A percentile compares a stretch with the other conserved stretches of the same genome.
phyloP scores from a whole-genome alignment of 1,139 yeast species.

The Taphrina confusa region DNA sequence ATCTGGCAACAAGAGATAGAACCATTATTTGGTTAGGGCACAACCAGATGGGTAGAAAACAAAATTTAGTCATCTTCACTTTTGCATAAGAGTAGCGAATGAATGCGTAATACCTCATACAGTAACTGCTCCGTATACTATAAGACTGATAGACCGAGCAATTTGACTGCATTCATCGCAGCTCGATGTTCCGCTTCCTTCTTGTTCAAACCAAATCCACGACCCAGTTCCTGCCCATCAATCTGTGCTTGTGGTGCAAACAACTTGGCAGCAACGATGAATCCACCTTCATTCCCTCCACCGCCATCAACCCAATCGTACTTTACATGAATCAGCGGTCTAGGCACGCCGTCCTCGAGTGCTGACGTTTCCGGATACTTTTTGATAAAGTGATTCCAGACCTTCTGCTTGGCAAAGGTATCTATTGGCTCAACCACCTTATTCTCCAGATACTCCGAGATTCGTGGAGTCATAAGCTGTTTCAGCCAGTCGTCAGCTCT shows the following conservation, averaged over 20 bases:
- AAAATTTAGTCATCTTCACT: too few species aligned
- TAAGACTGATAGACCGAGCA: slow-evolving; percentile 10
- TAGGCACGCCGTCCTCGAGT: neutral
- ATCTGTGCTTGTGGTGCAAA: slow-evolving; percentile 45
- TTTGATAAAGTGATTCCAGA: slow-evolving; percentile 78
- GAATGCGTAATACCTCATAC: too few species aligned
- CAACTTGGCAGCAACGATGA: slow-evolving; percentile 61
- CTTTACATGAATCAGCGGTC: slow-evolving; percentile 41
- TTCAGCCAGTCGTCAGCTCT: slow-evolving; percentile 57
- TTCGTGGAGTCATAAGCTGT: slow-evolving; percentile 56
- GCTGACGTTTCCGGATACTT: slow-evolving; percentile 61
- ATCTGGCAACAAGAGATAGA: neutral
- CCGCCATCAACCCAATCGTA: slow-evolving; percentile 61
- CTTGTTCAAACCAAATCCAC: slow-evolving; percentile 59
- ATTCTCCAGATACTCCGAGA: slow-evolving; percentile 47
- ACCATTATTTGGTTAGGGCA: too few species aligned
- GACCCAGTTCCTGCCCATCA: slow-evolving; percentile 56
- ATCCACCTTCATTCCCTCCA: slow-evolving; percentile 55
- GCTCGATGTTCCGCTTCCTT: slow-evolving; percentile 74
- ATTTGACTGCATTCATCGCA: slow-evolving; percentile 59
- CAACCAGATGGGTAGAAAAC: too few species aligned
- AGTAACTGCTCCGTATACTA: too few species aligned
- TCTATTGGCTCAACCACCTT: slow-evolving; percentile 49
- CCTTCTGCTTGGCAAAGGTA: slow-evolving; percentile 69
- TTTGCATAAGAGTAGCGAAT: too few species aligned